phyloP scores from a whole-genome alignment of 148 eudicot species.

The Rhododendron henanense region DNA sequence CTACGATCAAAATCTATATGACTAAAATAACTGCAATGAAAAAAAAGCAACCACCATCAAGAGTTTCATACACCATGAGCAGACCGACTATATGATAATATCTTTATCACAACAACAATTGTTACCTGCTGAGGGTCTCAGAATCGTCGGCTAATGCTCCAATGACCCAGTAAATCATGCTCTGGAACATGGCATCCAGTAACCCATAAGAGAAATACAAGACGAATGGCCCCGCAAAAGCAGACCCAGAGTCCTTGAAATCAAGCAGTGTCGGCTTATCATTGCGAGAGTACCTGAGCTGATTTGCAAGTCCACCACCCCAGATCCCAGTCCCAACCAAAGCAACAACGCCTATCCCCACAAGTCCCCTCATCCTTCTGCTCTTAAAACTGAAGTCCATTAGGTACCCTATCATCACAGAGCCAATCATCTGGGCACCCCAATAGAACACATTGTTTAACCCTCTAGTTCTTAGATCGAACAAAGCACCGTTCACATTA shows the following conservation, averaged over 20 bases:
- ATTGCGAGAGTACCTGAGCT: constrained; percentile 43
- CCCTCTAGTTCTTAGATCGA: constrained; percentile 81
- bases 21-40: not conserved
- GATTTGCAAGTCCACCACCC: constrained; percentile 88
- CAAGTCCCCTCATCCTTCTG: constrained; percentile 64
- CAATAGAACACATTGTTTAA: constrained; percentile 90
- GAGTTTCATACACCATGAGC: not conserved
- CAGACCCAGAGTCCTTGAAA: constrained; percentile 74
- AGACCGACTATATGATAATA: not conserved
- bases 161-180: constrained; percentile 93
- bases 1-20: not conserved
- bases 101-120: not conserved
- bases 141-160: constrained; percentile 91
- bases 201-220: constrained; percentile 82
- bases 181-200: constrained; percentile 94
- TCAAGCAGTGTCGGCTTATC: constrained; percentile 42
- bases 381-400: constrained; percentile 87
- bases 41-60: not conserved
- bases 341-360: constrained; percentile 62
- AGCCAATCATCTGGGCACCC: constrained; percentile 98
- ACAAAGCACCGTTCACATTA: constrained; percentile 84
- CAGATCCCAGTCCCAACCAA: constrained; percentile 77
- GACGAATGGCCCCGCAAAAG: constrained; percentile 76
- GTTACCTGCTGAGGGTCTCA: constrained; percentile 85
- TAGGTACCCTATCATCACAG: constrained; percentile 58